Base-by-base conservation (phyloP, 2,329 filamentous ascomycete species). In the Arachnopeziza araneosa region DNA sequence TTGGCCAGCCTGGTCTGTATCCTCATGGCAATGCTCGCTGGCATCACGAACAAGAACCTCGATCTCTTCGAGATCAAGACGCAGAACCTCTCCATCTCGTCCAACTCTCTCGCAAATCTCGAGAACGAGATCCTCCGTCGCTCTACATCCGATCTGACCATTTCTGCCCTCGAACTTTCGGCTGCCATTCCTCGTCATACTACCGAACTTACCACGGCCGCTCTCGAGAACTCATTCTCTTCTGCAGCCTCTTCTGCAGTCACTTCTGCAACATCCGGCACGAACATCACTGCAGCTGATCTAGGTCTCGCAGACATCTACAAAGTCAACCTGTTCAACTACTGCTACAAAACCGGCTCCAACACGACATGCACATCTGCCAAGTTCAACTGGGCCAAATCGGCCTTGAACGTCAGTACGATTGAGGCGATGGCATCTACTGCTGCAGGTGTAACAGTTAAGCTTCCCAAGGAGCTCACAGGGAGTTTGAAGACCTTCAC, bases 311-410 rank as follows among this genome's bases (percentile, higher is more conserved):
- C 82, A 69, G 85, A 93, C 72, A 80, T 86, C 70, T 98, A 97
- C 82, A 83, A 89, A 63, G 80, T 98, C 71, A 85, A 83, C 71
- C 81, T 98, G 48, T 96, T 91, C 89, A 89, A 89, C 72, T 96
- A 92, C 82, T 98, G 95, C 83, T 78, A 79, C 60, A 85, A 32
- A 0, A 65, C 61, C 0, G 68, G 63, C 66, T 79, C 79, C 68
- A 79, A 81, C 64, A 79, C 80, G 64, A 78, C 81, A 67, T 98
- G 93, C 83, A 87, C 86, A 57, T 79, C 85, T 67, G 81, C 86
- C 58, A 78, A 87, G 73, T 86, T 87, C 68, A 80, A 91, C 76
- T 99, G 90, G 85, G 91, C 89, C 69, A 83, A 87, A 74, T 80
- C 88, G 68, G 82, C 86, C 1, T 78, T 96, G 65, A 84, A 89